Conservation (phyloP, 2,329 filamentous ascomycete species). For the Neonectria neomacrospora region DNA sequence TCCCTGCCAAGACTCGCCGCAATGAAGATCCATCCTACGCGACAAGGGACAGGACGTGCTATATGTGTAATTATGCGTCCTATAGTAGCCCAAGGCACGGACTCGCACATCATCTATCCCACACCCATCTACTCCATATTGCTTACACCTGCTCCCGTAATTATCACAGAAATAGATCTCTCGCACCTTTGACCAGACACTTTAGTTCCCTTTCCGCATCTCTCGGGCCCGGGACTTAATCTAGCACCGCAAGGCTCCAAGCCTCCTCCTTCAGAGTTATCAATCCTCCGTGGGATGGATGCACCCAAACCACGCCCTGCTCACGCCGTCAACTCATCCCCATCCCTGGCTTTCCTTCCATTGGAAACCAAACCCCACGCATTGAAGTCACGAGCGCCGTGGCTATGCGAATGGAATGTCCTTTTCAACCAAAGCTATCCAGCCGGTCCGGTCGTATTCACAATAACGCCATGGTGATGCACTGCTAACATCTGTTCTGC, state of each 20-base stretch:
- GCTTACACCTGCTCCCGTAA: conserved; percentile 5
- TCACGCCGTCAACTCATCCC: not conserved
- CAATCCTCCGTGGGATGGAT: not conserved
- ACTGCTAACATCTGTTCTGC: conserved; percentile 15
- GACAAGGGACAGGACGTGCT: not conserved
- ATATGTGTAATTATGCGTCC: not conserved
- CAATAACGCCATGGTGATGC: conserved; percentile 29
- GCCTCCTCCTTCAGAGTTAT: not conserved
- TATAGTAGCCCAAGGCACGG: not conserved
- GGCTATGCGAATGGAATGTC: conserved; percentile 35
- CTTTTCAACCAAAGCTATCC: conserved; percentile 28
- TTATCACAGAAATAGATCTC: not conserved
- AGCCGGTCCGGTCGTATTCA: conserved; percentile 19
- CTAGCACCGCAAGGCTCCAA: not conserved
- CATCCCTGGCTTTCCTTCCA: conserved; percentile 31
- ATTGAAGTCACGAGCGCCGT: conserved; percentile 42
- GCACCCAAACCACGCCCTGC: not conserved
- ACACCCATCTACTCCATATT: conserved; percentile 18
- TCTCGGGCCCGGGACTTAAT: conserved; percentile 2
- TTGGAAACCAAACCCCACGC: conserved; percentile 22
- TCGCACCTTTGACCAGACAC: not conserved
- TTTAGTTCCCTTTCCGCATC: not conserved
- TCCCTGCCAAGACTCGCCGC: not conserved
- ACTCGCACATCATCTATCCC: conserved; percentile 15
- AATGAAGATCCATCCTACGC: conserved; percentile 9